A percentile compares a stretch with the other conserved stretches of the same genome.
Conservation (phyloP, 257 asterid genomes). For the Gentiana macrophylla region DNA sequence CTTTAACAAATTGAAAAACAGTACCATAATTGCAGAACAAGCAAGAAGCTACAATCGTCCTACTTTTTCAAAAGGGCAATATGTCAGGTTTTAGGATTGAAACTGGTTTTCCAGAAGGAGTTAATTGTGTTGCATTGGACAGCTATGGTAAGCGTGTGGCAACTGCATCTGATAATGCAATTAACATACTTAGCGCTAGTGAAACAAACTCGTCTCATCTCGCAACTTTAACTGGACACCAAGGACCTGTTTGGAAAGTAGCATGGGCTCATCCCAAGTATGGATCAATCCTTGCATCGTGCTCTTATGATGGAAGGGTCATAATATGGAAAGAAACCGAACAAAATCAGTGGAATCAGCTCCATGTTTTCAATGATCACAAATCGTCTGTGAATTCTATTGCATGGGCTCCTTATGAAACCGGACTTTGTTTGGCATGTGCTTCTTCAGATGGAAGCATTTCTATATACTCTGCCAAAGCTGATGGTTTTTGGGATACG, state of each 20-base stretch:
- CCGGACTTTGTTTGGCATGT: slow-evolving; percentile 56
- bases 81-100: slow-evolving; percentile 74
- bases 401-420: slow-evolving; percentile 74
- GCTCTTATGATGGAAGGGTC: slow-evolving; percentile 65
- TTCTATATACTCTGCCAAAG: slow-evolving; percentile 38
- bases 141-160: slow-evolving; percentile 73
- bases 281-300: slow-evolving; percentile 69
- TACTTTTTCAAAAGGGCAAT: slow-evolving; percentile 4
- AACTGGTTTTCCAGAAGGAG: slow-evolving; percentile 58
- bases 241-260: slow-evolving; percentile 80
- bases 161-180: slow-evolving; percentile 59
- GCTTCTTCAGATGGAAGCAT: slow-evolving; percentile 74
- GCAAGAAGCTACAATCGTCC: not conserved
- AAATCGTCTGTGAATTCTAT: slow-evolving; percentile 64
- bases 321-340: slow-evolving; percentile 63
- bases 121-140: slow-evolving; percentile 67
- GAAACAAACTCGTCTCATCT: slow-evolving; percentile 53
- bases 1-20: not conserved
- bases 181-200: slow-evolving; percentile 47
- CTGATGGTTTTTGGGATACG: slow-evolving; percentile 63
- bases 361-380: slow-evolving; percentile 45
- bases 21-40: slow-evolving; percentile 3
- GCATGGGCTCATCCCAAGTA: slow-evolving; percentile 78
- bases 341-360: slow-evolving; percentile 55
- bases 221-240: slow-evolving; percentile 58